Base-by-base conservation (phyloP, 345 rosid species). In the Rhodomyrtus tomentosa region DNA sequence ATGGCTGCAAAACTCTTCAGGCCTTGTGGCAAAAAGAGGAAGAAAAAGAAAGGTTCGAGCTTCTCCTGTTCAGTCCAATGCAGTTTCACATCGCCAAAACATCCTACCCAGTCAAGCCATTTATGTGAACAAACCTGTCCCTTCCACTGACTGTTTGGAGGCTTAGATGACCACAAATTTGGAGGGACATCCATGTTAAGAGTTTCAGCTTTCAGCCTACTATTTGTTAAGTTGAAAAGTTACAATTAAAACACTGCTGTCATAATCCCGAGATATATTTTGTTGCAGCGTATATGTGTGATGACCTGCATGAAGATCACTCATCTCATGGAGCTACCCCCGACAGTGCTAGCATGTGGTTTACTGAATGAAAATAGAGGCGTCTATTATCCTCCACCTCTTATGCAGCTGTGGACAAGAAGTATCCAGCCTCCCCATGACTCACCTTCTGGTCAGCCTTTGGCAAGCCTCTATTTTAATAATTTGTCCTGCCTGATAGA, bases 1-100 rank as follows among this genome's bases (percentile, higher is more conserved):
- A 85, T 94, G 98, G 98, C 93, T 94, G 59, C 93, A 93, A 82
- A 86, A 92, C 88, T 29, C 98, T 86, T 92, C 94, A 82, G 90
- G 91, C 87, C 87, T 92, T 89, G 83, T 90, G 81, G 88, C 92
- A 21, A 90, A 89, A 88, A 88, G 90, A 85, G 90, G 92, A 85
- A 89, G 89, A 89, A 92, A 89, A 86, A 93, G 90, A 87, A 94
- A 92, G 95, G 98, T 94, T 72, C 40, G 49, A 73, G 21, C 55
- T 56, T 85, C 24, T 87, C 12, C 51, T 55, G 5, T 76, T 68
- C 24, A 11, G 79, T 48, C 62, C 79, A 53, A 82, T 55, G 40
- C 82, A 38, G 45, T 45, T 36, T 25, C 22, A 36, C 25, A 9
- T 68, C 21, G 25, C 45, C 25, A 5, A 55, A 9, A 55, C 24